Evolutionary conservation across 371 early-diverging fungal genomes (phyloP).

Genomic region (Apophysomyces sp.): DNA sequence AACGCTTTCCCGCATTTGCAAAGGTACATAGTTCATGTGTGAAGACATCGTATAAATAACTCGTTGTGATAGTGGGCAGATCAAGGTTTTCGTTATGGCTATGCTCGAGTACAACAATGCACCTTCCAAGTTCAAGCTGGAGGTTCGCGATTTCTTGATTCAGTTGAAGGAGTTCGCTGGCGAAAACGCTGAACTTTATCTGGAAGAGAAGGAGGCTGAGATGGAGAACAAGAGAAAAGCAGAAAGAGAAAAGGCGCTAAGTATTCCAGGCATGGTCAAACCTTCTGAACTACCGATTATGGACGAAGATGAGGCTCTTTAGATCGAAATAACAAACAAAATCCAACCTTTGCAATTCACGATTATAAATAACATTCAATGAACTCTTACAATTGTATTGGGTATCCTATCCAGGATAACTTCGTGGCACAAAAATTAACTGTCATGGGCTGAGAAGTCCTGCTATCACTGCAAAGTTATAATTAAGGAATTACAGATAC

Average conservation of each 20-base stretch:
- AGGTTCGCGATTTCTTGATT: conserved; percentile 96
- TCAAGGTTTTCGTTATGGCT: conserved; percentile 85
- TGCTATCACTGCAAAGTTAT: too few species aligned
- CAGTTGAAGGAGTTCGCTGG: conserved; percentile 93
- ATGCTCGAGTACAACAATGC: conserved; percentile 82
- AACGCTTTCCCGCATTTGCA: conserved; percentile 93
- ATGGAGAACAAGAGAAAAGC: conserved; percentile 72
- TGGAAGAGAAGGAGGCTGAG: conserved; percentile 94
- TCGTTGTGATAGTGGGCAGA: conserved; percentile 63
- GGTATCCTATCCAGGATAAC: too few species aligned
- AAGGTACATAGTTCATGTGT: conserved; percentile 39
- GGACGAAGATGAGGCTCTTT: conserved; percentile 63
- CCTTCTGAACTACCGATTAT: conserved; percentile 82
- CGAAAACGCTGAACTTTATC: conserved; percentile 87
- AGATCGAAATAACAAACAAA: conserved; percentile 8
- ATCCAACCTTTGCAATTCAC: conserved; percentile 2
- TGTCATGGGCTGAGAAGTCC: too few species aligned
- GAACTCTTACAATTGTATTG: too few species aligned
- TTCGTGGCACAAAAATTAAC: too few species aligned
- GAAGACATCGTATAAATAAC: neutral
- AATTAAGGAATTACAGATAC: too few species aligned
- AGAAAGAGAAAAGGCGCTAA: conserved; percentile 82
- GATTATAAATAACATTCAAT: neutral
- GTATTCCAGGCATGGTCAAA: conserved; percentile 96
- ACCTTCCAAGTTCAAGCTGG: conserved; percentile 80